These are phyloP conservation scores for Colletotrichum cordylinicola DNA, from an alignment of 2,329 filamentous ascomycete species.

Conservation along the genomic window DNA sequence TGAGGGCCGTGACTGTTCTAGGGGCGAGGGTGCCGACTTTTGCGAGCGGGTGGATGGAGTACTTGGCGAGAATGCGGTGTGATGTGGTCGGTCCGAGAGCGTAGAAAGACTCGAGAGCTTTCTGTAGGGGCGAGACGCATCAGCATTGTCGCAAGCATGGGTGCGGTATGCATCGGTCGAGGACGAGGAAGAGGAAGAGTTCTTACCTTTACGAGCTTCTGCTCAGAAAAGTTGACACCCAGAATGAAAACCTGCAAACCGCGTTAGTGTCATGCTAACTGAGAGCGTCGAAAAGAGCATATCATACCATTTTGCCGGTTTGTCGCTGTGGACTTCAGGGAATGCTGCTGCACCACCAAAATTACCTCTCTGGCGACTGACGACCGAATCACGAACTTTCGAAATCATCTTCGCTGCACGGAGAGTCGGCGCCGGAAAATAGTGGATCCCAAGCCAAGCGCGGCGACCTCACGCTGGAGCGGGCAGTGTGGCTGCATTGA, in stretches of 20 bases:
- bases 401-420: background rate
- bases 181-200: background rate
- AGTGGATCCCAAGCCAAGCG: background rate
- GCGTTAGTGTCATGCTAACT: background rate
- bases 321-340: background rate
- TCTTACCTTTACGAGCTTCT: conserved; percentile 80
- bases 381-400: conserved; percentile 11
- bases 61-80: conserved; percentile 81
- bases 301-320: conserved; percentile 3
- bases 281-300: background rate
- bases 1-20: conserved; percentile 81
- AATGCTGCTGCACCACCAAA: background rate
- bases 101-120: conserved; percentile 85
- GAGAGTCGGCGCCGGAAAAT: conserved; percentile 20
- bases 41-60: conserved; percentile 84
- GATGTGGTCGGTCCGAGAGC: conserved; percentile 77
- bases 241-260: conserved; percentile 78
- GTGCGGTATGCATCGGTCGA: background rate
- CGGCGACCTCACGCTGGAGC: background rate
- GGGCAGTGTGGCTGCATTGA: conserved; percentile 9
- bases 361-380: background rate
- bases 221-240: conserved; percentile 85
- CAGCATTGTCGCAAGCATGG: background rate
- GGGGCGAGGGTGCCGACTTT: conserved; percentile 77
- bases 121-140: conserved; percentile 44